A percentile compares a stretch with the other conserved stretches of the same genome.
Evolutionary conservation across 306 rosid species (phyloP).

Genomic region (Morella rubra): DNA sequence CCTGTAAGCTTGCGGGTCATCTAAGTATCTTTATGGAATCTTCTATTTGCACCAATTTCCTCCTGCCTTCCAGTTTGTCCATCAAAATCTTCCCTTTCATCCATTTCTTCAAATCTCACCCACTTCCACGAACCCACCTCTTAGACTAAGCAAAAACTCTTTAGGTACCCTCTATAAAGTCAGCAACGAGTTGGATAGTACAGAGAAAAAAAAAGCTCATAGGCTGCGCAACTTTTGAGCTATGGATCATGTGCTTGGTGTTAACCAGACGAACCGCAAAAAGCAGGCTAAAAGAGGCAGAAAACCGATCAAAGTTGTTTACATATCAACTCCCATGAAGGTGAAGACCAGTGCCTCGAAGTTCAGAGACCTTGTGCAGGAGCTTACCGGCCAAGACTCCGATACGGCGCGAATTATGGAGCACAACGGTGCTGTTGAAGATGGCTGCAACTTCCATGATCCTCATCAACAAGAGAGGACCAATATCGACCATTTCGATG

Average conservation of each 20-base stretch:
- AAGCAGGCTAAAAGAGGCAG: conserved; percentile 19
- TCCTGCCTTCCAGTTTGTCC: conserved; percentile 5
- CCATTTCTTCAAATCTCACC: neutral
- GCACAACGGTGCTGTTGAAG: conserved; percentile 1
- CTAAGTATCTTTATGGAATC: conserved; percentile 15
- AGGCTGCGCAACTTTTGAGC: neutral
- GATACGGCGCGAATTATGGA: conserved; percentile 44
- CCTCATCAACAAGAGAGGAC: neutral
- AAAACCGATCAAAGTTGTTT: conserved; percentile 44
- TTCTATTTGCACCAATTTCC: conserved; percentile 17
- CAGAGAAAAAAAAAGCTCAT: too few relatives aligned
- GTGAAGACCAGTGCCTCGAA: conserved; percentile 50
- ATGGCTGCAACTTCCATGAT: too few relatives aligned
- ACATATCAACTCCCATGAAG: conserved; percentile 64
- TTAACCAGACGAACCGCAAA: conserved; percentile 26
- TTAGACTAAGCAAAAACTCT: conserved; percentile 6
- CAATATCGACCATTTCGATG: neutral
- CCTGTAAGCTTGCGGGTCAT: conserved; percentile 25
- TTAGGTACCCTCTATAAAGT: neutral
- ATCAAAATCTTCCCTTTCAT: neutral
- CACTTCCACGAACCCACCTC: conserved; percentile 26
- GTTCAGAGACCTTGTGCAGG: conserved; percentile 59
- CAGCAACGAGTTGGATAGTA: neutral
- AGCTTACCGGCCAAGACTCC: conserved; percentile 57
- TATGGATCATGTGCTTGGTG: conserved; percentile 18